These are phyloP conservation scores for Phytophthora vignae DNA, from an alignment of 352 stramenopile species.

Conservation along the genomic window DNA sequence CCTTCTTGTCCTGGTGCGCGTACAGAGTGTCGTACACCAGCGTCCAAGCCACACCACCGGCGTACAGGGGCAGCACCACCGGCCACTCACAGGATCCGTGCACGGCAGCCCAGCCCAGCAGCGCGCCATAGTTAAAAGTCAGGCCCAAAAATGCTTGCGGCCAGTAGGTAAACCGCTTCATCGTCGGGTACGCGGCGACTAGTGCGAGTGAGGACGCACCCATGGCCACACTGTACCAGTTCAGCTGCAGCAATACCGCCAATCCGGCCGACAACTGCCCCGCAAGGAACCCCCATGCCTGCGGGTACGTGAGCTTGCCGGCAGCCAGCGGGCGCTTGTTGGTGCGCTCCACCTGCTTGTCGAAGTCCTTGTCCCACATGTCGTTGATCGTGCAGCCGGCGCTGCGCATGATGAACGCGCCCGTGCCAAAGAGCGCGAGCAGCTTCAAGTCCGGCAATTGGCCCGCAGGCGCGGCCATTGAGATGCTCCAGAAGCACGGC, in stretches of 20 bases:
- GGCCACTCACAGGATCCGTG: constrained; percentile 82
- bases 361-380: constrained; percentile 99
- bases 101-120: constrained; percentile 94
- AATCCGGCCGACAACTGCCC: constrained; percentile 93
- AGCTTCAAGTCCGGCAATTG: constrained; percentile 84
- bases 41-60: constrained; percentile 96
- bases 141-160: constrained; percentile 97
- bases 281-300: constrained; percentile 95
- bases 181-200: constrained; percentile 96
- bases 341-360: constrained; percentile 96
- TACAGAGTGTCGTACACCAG: constrained; percentile 99
- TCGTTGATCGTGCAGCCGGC: constrained; percentile 99
- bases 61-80: constrained; percentile 96
- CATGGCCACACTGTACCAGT: constrained; percentile 94
- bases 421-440: constrained; percentile 85
- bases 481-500: constrained; percentile 98
- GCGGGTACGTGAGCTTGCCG: constrained; percentile 88
- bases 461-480: constrained; percentile 89
- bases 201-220: constrained; percentile 94
- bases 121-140: constrained; percentile 98
- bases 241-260: constrained; percentile 95
- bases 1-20: constrained; percentile 98
- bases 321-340: constrained; percentile 94
- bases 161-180: constrained; percentile 98
- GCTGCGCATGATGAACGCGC: constrained; percentile 97